Percentiles rank a stretch among this genome's conserved stretches.
Conservation (phyloP, 1,284 basidiomycete species). For the Laetiporus sulphureus region DNA sequence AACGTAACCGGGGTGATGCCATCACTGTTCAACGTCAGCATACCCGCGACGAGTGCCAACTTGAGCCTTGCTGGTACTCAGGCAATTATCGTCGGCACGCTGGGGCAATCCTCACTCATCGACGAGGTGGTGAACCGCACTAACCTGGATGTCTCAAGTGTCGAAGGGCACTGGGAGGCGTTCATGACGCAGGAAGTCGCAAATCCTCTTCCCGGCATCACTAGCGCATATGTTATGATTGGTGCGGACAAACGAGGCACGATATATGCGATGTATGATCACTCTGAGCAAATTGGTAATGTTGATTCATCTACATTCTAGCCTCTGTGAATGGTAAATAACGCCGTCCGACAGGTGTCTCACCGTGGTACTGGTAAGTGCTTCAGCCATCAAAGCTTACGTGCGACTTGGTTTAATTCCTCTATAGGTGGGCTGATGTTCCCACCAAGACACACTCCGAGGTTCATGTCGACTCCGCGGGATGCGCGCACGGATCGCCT, state of each 20-base stretch:
- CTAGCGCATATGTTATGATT: constrained; percentile 57
- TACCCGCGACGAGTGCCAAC: constrained; percentile 16
- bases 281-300: constrained; percentile 66
- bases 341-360: constrained; percentile 36
- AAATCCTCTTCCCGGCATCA: constrained; percentile 51
- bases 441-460: constrained; percentile 44
- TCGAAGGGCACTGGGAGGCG: constrained; percentile 61
- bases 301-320: constrained; percentile 12
- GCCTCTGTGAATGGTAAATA: not conserved
- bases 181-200: constrained; percentile 47
- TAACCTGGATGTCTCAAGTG: constrained; percentile 45
- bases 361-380: constrained; percentile 57
- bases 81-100: constrained; percentile 59
- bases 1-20: constrained; percentile 51
- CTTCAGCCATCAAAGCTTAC: not conserved
- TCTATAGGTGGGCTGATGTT: constrained; percentile 61
- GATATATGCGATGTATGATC: constrained; percentile 63
- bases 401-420: no score
- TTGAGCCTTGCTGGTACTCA: constrained; percentile 16
- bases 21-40: constrained; percentile 39
- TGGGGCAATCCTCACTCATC: constrained; percentile 56
- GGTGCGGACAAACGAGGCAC: constrained; percentile 63
- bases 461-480: constrained; percentile 41
- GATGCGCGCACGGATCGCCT: constrained; percentile 59
- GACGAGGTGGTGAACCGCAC: constrained; percentile 46